Base-by-base conservation (phyloP, 78 protist genomes). In the Acrasis kona region DNA sequence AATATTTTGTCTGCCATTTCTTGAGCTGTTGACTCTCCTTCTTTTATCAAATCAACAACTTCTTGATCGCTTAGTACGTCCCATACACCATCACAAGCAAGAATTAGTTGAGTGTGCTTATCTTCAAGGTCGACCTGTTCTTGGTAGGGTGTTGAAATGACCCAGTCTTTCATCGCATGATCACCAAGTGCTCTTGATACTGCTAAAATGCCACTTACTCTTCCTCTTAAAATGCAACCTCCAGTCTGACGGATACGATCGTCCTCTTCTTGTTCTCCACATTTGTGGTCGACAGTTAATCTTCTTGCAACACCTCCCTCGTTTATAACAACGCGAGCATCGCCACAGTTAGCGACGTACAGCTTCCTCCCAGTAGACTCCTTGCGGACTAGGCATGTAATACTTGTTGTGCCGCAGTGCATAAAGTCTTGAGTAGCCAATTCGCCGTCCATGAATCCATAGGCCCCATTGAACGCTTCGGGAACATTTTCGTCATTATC, bases 1-100 rank as follows among this genome's bases (percentile, higher is more conserved):
- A n/a, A n/a, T n/a, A n/a, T n/a, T n/a, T n/a, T n/a, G n/a, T n/a
- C n/a, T n/a, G n/a, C n/a, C n/a, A n/a, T n/a, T n/a, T n/a, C n/a
- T n/a, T n/a, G n/a, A n/a, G n/a, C n/a, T n/a, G n/a, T n/a, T n/a
- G n/a, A n/a, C n/a, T n/a, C n/a, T n/a, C n/a, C n/a, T n/a, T n/a
- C n/a, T n/a, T n/a, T n/a, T n/a, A n/a, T n/a, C n/a, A n/a, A n/a
- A n/a, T n/a, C n/a, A n/a, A n/a, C n/a, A n/a, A n/a, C n/a, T n/a
- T n/a, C n/a, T n/a, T n/a, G n/a, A n/a, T n/a, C n/a, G n/a, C n/a
- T n/a, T n/a, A n/a, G n/a, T n/a, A n/a, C n/a, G n/a, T n/a, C n/a
- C n/a, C n/a, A n/a, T 66, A 93, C 50, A 10, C 97, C 97, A 57
- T 93, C 97, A 39, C 95, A 93, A 28, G 93, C 97, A 34, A 91